A percentile compares a stretch with the other conserved stretches of the same genome.
Conservation (phyloP, 2,329 filamentous ascomycete species). For the Echinosphaeria canescens region DNA sequence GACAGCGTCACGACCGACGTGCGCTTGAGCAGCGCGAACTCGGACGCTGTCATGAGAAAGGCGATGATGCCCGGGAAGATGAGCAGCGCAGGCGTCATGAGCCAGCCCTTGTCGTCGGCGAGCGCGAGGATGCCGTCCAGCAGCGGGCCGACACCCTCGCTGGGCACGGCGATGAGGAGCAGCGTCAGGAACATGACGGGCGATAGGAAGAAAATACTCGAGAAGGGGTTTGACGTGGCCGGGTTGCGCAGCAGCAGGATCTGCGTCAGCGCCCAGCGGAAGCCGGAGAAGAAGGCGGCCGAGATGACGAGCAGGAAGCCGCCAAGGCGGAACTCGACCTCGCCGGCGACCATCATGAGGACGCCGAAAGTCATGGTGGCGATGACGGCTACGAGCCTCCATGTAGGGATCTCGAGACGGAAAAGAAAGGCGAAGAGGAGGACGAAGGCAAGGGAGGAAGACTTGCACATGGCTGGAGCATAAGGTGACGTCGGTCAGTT, state of each 20-base stretch:
- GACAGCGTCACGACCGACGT: conserved; percentile 91
- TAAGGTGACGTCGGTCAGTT: too few relatives aligned
- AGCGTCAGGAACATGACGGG: conserved; percentile 88
- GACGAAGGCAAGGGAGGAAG: conserved; percentile 85
- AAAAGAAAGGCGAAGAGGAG: conserved; percentile 90
- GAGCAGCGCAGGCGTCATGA: conserved; percentile 49
- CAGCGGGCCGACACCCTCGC: conserved; percentile 59
- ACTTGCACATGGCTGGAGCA: conserved; percentile 96
- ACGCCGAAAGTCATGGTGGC: conserved; percentile 82
- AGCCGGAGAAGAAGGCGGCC: conserved; percentile 86
- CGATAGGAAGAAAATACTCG: conserved; percentile 92
- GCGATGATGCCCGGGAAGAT: conserved; percentile 81
- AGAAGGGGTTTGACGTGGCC: conserved; percentile 90
- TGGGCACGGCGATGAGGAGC: conserved; percentile 58
- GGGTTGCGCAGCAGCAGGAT: conserved; percentile 87
- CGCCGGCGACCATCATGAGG: conserved; percentile 95
- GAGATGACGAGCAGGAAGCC: conserved; percentile 88
- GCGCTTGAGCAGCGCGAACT: conserved; percentile 86
- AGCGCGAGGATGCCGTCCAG: conserved; percentile 42
- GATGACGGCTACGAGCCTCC: conserved; percentile 73
- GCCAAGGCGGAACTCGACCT: conserved; percentile 68
- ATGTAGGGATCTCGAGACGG: conserved; percentile 69
- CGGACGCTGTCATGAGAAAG: conserved; percentile 90
- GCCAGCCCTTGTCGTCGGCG: conserved; percentile 40
- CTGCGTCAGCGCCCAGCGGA: conserved; percentile 96